A percentile compares a stretch with the other conserved stretches of the same genome.
Conservation (phyloP, 2,329 filamentous ascomycete species). For the Ophiostoma tasmaniense region DNA sequence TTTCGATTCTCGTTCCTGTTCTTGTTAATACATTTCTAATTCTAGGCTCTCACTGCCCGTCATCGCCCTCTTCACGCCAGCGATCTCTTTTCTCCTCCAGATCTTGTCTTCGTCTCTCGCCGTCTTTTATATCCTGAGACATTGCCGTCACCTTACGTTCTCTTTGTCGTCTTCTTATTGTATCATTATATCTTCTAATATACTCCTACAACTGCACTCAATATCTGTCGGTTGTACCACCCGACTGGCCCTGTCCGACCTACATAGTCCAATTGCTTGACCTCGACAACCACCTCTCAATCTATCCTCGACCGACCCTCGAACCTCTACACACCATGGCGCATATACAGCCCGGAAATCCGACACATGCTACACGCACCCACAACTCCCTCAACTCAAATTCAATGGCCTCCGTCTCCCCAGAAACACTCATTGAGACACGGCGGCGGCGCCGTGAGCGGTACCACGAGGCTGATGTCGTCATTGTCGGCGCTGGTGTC, state of each 20-base stretch:
- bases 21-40: neutral
- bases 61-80: neutral
- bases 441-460: slow-evolving; percentile 34
- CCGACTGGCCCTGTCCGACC: neutral
- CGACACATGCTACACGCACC: neutral
- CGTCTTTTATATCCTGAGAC: neutral
- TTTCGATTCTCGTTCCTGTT: no score
- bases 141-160: neutral
- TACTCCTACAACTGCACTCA: neutral
- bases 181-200: neutral
- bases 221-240: neutral
- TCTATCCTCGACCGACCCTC: neutral
- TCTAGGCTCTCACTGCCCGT: neutral
- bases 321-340: neutral
- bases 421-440: neutral
- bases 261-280: neutral
- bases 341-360: neutral
- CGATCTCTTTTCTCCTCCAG: neutral
- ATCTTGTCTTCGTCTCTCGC: neutral
- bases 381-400: neutral
- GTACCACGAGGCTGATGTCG: slow-evolving; percentile 66
- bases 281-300: neutral
- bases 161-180: no score
- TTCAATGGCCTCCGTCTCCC: slow-evolving; percentile 3
- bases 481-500: slow-evolving; percentile 86